Percentiles rank a stretch among this genome's conserved stretches.
phyloP scores from a whole-genome alignment of 768 basidiomycete genomes.

The Steccherinum ochraceum region DNA sequence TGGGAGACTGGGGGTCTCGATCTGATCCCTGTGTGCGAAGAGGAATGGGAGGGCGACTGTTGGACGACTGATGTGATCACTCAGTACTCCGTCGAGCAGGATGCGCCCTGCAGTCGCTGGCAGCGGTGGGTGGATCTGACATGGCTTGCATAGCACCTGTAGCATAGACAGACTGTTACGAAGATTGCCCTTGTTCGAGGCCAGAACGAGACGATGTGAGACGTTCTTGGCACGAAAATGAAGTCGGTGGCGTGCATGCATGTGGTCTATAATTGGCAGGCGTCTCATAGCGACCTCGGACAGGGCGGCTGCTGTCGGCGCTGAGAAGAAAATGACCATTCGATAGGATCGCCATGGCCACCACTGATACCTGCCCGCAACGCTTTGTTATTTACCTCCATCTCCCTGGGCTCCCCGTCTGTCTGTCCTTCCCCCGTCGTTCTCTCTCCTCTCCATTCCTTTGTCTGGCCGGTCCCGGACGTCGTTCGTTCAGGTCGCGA shows the following conservation, averaged over 20 bases:
- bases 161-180: neutral
- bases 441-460: constrained; percentile 12
- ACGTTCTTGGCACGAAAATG: too few relatives aligned
- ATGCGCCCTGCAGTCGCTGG: neutral
- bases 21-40: neutral
- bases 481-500: constrained; percentile 19
- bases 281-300: neutral
- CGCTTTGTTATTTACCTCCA: constrained; percentile 11
- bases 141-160: neutral
- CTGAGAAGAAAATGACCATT: too few relatives aligned
- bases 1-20: too few relatives aligned
- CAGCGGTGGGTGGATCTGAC: neutral
- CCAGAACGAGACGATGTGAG: too few relatives aligned
- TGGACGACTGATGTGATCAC: neutral
- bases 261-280: neutral
- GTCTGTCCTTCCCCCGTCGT: constrained; percentile 11
- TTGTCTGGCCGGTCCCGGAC: constrained; percentile 50
- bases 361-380: constrained; percentile 1
- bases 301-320: too few relatives aligned
- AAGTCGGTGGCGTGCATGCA: too few relatives aligned
- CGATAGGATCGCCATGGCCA: constrained; percentile 10
- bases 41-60: neutral
- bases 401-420: constrained; percentile 2
- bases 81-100: too few relatives aligned
- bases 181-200: too few relatives aligned